Evolutionary conservation across 768 basidiomycete species (phyloP).

Genomic region (Lanmaoa rubissima): DNA sequence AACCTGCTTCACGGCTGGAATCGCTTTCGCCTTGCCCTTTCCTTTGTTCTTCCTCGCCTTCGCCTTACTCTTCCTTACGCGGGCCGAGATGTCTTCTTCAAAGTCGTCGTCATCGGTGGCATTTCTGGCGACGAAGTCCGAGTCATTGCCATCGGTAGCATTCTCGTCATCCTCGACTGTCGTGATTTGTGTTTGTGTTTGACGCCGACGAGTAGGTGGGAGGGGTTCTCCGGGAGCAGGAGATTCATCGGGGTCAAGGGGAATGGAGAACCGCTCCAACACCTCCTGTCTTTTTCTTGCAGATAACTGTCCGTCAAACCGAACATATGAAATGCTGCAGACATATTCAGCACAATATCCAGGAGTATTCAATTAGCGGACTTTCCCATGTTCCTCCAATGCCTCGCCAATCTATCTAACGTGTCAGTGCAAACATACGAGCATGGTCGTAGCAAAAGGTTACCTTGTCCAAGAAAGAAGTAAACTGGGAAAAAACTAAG

Average conservation of each 20-base stretch:
- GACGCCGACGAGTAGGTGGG: constrained; percentile 9
- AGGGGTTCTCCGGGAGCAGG: constrained; percentile 17
- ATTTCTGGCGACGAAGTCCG: constrained; percentile 35
- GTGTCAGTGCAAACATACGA: background rate
- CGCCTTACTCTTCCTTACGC: constrained; percentile 30
- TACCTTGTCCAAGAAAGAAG: constrained; percentile 80
- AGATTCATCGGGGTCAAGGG: constrained; percentile 42
- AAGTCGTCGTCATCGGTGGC: constrained; percentile 32
- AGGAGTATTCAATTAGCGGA: background rate
- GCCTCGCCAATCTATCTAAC: constrained; percentile 62
- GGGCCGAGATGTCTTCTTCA: constrained; percentile 30
- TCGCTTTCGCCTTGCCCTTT: constrained; percentile 35
- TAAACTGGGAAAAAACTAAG: constrained; percentile 89
- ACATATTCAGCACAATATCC: constrained; percentile 1
- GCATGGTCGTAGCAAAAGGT: background rate
- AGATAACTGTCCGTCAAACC: constrained; percentile 88
- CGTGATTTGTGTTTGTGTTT: constrained; percentile 1
- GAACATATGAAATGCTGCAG: constrained; percentile 66
- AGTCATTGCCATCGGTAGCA: constrained; percentile 30
- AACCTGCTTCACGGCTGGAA: constrained; percentile 8
- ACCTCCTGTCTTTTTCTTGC: constrained; percentile 75
- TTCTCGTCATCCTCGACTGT: constrained; percentile 11
- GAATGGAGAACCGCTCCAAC: constrained; percentile 70
- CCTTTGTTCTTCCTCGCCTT: constrained; percentile 41
- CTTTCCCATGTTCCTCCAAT: constrained; percentile 63